Conservation (phyloP, 75 land plant genomes). For the Pinus tabuliformis region DNA sequence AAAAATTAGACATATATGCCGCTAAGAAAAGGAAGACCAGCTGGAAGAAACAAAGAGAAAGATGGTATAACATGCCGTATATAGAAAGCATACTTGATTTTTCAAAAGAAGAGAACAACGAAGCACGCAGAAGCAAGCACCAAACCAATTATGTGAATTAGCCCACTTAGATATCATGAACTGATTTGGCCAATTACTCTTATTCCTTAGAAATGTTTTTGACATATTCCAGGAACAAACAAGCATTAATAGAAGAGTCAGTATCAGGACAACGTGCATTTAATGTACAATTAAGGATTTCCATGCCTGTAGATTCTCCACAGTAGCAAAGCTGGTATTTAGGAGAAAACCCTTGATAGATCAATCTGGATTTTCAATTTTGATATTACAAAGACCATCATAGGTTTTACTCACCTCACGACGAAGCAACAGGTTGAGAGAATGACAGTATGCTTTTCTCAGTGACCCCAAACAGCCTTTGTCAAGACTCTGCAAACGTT, state of each 20-base stretch:
- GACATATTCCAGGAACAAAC: neutral
- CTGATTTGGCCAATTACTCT: neutral
- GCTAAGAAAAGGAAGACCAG: neutral
- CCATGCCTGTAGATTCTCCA: neutral
- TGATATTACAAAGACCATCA: neutral
- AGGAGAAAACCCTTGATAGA: neutral
- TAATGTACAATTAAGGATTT: neutral
- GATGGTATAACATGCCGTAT: neutral
- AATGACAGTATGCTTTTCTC: constrained; percentile 92
- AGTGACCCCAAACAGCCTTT: constrained; percentile 83
- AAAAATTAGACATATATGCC: neutral
- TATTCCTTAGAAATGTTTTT: neutral
- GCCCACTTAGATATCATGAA: neutral
- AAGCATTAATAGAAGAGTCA: neutral
- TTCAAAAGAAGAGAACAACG: neutral
- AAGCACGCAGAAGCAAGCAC: neutral
- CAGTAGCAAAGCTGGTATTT: too few species aligned
- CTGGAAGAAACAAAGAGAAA: neutral
- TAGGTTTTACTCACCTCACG: constrained; percentile 68
- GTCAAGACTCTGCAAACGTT: constrained; percentile 70
- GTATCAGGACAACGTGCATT: neutral
- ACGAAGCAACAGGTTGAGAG: constrained; percentile 90
- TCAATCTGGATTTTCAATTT: neutral
- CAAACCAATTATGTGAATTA: neutral
- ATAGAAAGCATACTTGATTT: neutral